Base-by-base conservation (phyloP, 2,329 filamentous ascomycete genomes). In the Nigrospora sphaerica region DNA sequence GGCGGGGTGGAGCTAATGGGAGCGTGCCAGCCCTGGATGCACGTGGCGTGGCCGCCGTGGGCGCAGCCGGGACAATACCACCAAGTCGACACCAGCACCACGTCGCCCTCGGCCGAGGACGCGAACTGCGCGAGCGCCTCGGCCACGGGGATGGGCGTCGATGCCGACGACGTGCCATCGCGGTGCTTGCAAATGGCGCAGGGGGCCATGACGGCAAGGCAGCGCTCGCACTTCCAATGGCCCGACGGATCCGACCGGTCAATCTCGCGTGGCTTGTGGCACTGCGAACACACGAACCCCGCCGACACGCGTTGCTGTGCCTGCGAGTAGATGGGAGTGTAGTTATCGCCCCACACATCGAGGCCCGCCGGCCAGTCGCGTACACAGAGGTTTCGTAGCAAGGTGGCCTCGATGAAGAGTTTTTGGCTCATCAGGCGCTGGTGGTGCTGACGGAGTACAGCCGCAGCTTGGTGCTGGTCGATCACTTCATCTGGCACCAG, bases 31-130 rank as follows among this genome's bases (percentile, higher is more conserved):
- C 69, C 69, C 45, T 75, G 70, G 1, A 85, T 67, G 48, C 81
- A 85, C 0, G 73, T 72, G 0, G 75, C 71, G 58, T 85, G 81
- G 0, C 81, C 81, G 28, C 81, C 81, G 53, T 85, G 81, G 1
- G 72, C 72, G 54, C 81, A 85, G 12, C 75, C 77, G 1, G 76
- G 74, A 48, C 81, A 85, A 54, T 78, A 79, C 77, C 78, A 84
- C 81, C 81, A 85, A 2, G 72, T 72, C 0, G 67, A 63, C 28
- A 74, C 52, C 5, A 65, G 55, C 1, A 59, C 53, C 5, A 61
- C 58, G 4, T 59, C 53, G 6, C 14, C 14, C 3, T 37, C 42
- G 14, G 33, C 42, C 6, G 23, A 48, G 12, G 35, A 46, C 41
- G 39, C 2, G 6, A 54, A 47, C 5, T 52, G 50, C 2, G 47